Evolutionary conservation across 805 yeast species (phyloP).

Genomic region (Nakazawaea wyomingensis): DNA sequence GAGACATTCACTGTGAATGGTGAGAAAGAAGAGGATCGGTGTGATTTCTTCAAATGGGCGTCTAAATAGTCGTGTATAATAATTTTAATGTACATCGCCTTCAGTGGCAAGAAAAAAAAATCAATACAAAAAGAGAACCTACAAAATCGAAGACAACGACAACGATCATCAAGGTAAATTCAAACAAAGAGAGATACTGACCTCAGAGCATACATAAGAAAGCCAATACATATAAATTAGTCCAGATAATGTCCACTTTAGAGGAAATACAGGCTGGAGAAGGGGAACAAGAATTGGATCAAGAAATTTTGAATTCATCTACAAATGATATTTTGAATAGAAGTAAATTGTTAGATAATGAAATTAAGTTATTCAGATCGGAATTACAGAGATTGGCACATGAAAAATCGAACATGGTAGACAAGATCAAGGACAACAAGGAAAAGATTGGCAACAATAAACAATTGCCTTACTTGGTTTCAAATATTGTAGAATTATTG

Average conservation of each 20-base stretch:
- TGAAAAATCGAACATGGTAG: constrained; percentile 89
- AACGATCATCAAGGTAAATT: too few species aligned
- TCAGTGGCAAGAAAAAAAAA: constrained; percentile 8
- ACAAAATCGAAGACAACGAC: not conserved
- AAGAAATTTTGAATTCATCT: constrained; percentile 72
- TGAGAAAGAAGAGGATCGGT: constrained; percentile 27
- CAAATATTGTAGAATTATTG: constrained; percentile 91
- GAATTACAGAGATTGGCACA: constrained; percentile 87
- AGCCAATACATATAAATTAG: too few species aligned
- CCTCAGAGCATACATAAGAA: too few species aligned
- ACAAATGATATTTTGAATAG: constrained; percentile 82
- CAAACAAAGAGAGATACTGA: too few species aligned
- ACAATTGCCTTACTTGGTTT: constrained; percentile 93
- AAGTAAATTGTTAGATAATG: constrained; percentile 85
- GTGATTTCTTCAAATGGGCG: constrained; percentile 54
- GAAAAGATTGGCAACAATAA: constrained; percentile 94
- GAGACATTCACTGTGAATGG: constrained; percentile 20
- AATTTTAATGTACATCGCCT: not conserved
- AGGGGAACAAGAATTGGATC: constrained; percentile 63
- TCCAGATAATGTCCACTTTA: constrained; percentile 74
- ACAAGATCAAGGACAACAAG: constrained; percentile 90
- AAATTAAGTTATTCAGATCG: constrained; percentile 89
- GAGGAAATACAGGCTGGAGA: constrained; percentile 66
- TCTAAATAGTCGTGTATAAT: constrained; percentile 17
- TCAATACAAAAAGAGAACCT: not conserved